Percentiles rank a stretch among this genome's conserved stretches.
Conservation (phyloP, 2,329 filamentous ascomycete species). For the Parastagonospora avenae region DNA sequence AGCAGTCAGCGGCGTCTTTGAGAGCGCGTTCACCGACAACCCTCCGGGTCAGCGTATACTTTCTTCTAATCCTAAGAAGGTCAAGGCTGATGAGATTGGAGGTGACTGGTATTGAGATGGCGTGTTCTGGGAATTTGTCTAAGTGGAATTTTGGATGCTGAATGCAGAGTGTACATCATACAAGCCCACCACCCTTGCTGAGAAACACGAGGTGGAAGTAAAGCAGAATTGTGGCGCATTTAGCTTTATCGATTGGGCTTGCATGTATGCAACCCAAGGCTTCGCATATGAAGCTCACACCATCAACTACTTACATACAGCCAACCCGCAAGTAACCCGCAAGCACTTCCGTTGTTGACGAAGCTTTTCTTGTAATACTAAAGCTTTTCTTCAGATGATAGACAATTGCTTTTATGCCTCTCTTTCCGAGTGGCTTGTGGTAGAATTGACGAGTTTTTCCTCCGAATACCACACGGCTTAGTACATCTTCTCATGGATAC, state of each 20-base stretch:
- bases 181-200: neutral
- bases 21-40: slow-evolving; percentile 60
- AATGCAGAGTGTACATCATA: neutral
- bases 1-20: slow-evolving; percentile 64
- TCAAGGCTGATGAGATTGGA: slow-evolving; percentile 60
- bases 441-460: neutral
- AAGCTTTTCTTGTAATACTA: neutral
- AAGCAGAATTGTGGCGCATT: neutral
- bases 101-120: slow-evolving; percentile 61
- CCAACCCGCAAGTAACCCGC: neutral
- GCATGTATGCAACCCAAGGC: neutral
- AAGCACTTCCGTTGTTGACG: neutral
- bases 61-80: slow-evolving; percentile 62
- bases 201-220: neutral
- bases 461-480: neutral
- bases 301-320: neutral
- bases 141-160: neutral
- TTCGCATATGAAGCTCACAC: slow-evolving; percentile 1
- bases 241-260: neutral
- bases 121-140: neutral
- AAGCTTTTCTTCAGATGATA: too few relatives aligned
- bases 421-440: neutral
- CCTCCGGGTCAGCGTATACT: slow-evolving; percentile 64
- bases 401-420: neutral
- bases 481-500: neutral